Evolutionary conservation across 768 basidiomycete species (phyloP), one percentile per base, ranked within the genome.

Genomic region (Lactifluus echinatus): DNA sequence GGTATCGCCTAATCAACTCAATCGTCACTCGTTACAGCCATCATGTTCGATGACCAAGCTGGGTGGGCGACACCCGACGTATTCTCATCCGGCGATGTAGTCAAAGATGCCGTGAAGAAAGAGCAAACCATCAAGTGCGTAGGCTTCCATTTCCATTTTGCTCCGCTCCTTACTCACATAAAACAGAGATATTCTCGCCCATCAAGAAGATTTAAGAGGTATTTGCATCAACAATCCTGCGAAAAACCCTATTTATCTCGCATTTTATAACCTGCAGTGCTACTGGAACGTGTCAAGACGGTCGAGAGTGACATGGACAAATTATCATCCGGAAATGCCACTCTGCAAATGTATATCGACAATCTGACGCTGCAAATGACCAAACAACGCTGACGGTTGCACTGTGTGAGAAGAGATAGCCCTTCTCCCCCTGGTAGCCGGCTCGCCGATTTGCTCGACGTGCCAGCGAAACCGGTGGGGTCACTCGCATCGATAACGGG

Each of bases 331-430:
- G 86, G 84, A 49, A 93, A 93, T 61, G 83, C 84, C 55, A 91
- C 84, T 6, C 72, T 93, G 53, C 89, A 93, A 66, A 86, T 84
- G 82, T 93, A 93, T 66, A 90, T 91, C 66, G 89, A 93, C 67
- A 93, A 93, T 64, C 68, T 93, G 64, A 92, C 90, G 0, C 76
- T 88, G 65, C 90, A 93, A 69, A 88, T 91, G 83, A 85, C 88
- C 29, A 88, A 83, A 67, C 75, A 87, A 59, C 79, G 85, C 69
- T 87, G 70, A 78, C 24, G 2, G 19, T 31, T 24, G 21, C 19
- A 4, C 36, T 19, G 28, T 36, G 33, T 14, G 26, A 31, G 5
- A 36, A 33, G 23, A 15, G 19, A n/a, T 28, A n/a, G 14, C 40
- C 10, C 2, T 50, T 40, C 12, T 24, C 5, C 4, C 10, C 21